Base-by-base conservation (phyloP, 805 yeast genomes). In the Candida ovalis region DNA sequence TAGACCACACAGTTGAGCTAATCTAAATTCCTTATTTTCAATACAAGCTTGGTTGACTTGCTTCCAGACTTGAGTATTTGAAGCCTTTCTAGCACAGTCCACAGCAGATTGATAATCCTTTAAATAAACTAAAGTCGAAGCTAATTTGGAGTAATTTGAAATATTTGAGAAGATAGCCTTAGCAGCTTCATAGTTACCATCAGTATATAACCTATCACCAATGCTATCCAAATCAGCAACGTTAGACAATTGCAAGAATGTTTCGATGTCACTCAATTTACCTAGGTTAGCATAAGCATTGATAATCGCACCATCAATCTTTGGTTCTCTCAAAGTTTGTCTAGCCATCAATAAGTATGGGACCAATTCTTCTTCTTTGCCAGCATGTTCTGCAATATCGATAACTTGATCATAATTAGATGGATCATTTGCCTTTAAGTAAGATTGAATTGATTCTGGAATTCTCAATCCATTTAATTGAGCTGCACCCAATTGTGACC, bases 1-100 rank as follows among this genome's bases (percentile, higher is more conserved):
- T 78, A 94, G 81, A 68, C 99, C 99, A 81, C 98, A 92, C 68
- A 94, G 91, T 75, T 94, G 99, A 12, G 98, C 99, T 53, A 94
- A 77, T 69, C 96, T 83, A 78, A 94, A 94, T 71, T 94, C 99
- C 65, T 84, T 84, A 73, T 88, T 87, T 58, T 84, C 96, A 67
- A 94, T 84, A 80, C 99, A 94, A 21, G 97, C 99, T 67, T 84
- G 88, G 71, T 90, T 89, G 44, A 94, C 99, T 71, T 91, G 95
- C 71, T 90, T 94, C 99, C 99, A 94, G 37, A 94, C 99, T 63
- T 78, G 79, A 51, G 86, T 81, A 69, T 89, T 90, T 32, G 96
- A 87, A 2, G 99, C 98, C 72, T 92, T 94, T 76, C 99, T 86
- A 21, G 99, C 99, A 70, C 97, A 90, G 64, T 94, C 98, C 53